These are phyloP conservation scores for Coprinopsis sp. DNA, from an alignment of 768 basidiomycete species.

Conservation along the genomic window DNA sequence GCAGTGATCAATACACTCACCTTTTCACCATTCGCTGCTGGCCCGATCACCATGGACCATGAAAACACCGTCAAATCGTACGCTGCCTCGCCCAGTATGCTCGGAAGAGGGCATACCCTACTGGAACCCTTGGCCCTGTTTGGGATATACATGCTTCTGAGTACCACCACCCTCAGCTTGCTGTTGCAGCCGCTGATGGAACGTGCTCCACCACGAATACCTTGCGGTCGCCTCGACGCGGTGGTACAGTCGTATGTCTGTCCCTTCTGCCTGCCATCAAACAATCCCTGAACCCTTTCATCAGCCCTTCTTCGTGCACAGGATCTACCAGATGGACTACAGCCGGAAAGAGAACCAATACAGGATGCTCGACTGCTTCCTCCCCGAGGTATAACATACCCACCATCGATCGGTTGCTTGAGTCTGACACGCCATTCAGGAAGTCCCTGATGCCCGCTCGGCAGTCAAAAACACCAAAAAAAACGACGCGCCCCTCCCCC, in stretches of 20 bases:
- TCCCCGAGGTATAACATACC: conserved; percentile 55
- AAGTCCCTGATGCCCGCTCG: conserved; percentile 43
- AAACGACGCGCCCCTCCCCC: conserved; percentile 20
- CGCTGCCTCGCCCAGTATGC: conserved; percentile 65
- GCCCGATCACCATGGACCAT: conserved; percentile 74
- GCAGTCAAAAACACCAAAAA: conserved; percentile 31
- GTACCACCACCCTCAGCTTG: conserved; percentile 84
- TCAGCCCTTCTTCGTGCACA: conserved; percentile 74
- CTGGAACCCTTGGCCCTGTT: conserved; percentile 74
- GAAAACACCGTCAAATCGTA: conserved; percentile 78
- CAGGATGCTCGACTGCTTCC: conserved; percentile 84
- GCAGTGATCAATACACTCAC: conserved; percentile 68
- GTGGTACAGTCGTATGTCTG: conserved; percentile 62
- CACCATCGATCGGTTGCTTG: neutral
- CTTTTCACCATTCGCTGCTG: conserved; percentile 65
- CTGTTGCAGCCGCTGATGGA: conserved; percentile 81
- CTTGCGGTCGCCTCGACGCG: conserved; percentile 63
- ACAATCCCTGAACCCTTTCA: too few relatives aligned
- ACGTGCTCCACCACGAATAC: conserved; percentile 70
- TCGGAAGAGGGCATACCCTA: conserved; percentile 68
- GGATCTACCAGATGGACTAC: conserved; percentile 85
- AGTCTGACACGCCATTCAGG: conserved; percentile 27
- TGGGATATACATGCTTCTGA: conserved; percentile 90
- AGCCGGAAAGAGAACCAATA: conserved; percentile 69
- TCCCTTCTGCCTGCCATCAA: neutral